Conservation (phyloP, 1,284 basidiomycete genomes). For the Leccinum holopus region DNA sequence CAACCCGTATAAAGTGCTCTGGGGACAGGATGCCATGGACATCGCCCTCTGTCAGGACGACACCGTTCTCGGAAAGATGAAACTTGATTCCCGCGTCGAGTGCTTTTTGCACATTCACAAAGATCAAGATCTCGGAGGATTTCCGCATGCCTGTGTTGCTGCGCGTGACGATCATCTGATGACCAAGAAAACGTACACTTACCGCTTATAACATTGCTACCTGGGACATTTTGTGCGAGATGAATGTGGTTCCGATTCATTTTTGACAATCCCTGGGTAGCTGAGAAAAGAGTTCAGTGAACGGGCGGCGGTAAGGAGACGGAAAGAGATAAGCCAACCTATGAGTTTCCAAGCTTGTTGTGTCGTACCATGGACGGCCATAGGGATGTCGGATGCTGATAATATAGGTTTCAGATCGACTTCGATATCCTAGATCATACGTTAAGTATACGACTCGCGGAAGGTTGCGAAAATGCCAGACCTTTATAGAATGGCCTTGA, state of each 20-base stretch:
- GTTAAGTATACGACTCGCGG: neutral
- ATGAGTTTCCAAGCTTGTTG: constrained; percentile 69
- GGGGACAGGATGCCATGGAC: constrained; percentile 53
- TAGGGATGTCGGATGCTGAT: constrained; percentile 61
- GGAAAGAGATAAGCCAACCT: constrained; percentile 30
- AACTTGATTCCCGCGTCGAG: constrained; percentile 72
- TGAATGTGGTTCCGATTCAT: constrained; percentile 91
- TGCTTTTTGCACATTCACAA: constrained; percentile 70
- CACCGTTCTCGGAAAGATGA: constrained; percentile 77
- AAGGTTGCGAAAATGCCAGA: constrained; percentile 28
- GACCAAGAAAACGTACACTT: constrained; percentile 21
- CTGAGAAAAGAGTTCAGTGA: constrained; percentile 35
- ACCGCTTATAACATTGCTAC: constrained; percentile 74
- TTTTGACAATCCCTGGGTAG: constrained; percentile 70
- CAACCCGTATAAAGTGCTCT: constrained; percentile 64
- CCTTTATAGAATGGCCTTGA: constrained; percentile 90
- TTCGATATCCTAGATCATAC: constrained; percentile 50
- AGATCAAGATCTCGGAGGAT: constrained; percentile 72
- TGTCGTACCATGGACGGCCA: constrained; percentile 80
- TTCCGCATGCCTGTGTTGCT: constrained; percentile 69
- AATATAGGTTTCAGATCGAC: constrained; percentile 67
- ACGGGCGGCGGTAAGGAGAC: neutral
- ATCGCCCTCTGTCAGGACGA: constrained; percentile 78
- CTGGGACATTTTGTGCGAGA: constrained; percentile 71
- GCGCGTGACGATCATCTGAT: neutral